Base-by-base conservation (phyloP, 495 filamentous ascomycete genomes). In the Xylona heveae region DNA sequence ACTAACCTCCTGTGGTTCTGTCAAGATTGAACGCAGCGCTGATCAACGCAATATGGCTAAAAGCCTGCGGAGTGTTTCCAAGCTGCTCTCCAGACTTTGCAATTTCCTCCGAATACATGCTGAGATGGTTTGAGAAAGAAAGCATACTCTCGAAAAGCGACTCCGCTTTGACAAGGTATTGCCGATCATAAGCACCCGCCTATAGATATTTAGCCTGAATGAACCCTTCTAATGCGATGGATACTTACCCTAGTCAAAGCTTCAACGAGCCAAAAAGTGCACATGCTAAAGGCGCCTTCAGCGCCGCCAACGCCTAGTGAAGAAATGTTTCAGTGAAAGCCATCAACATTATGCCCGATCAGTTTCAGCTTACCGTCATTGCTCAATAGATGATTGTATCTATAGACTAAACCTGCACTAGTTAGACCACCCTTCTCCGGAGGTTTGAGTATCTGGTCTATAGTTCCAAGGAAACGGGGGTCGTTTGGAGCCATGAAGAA, bases 281-380 rank as follows among this genome's bases (percentile, higher is more conserved):
- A 74, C 73, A 80, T 78, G 44, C 62, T 64, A 43, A 80, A 80
- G 13, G 72, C 71, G n/a, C 74, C 74, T 49, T 80, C 74, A 19
- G 64, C 55, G 14, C 74, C 74, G 22, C 70, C 69, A 3, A 80
- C 67, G n/a, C 74, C 73, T 76, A 39, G 37, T 25, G 26, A 45
- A 43, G 7, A 19, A 8, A 4, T 25, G 4, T 28, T 16, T 13
- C 31, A 33, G 2, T 9, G 23, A 2, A 24, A 19, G 28, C 17
- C 8, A 30, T 16, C 7, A 8, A 30, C 8, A 30, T 7, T 7
- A 30, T 7, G 28, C 7, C 15, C 15, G 28, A 26, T 2, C n/a
- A 10, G 13, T 25, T 25, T 25, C 8, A 13, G 46, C 62, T 39
- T 50, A 72, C 74, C 74, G 38, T 78, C 74, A 29, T 78, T 63